These are phyloP conservation scores for Phytophthora pinifolia DNA, from an alignment of 352 stramenopile species.

Conservation along the genomic window DNA sequence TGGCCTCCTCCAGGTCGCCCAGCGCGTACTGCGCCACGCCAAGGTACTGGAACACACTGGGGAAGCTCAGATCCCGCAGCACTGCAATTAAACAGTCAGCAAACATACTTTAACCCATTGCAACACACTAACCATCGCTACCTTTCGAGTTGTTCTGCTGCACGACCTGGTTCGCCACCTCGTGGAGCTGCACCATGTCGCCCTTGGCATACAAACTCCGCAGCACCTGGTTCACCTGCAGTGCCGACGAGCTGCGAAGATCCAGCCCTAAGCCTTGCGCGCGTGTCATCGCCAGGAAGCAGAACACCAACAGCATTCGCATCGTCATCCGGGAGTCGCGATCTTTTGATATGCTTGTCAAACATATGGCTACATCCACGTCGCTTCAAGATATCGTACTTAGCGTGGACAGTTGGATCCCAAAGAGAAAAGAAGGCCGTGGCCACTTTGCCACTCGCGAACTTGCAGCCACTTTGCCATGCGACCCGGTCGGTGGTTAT, in stretches of 20 bases:
- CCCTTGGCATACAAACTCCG: constrained; percentile 36
- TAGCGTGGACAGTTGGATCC: constrained; percentile 13
- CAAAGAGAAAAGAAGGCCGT: constrained; percentile 7
- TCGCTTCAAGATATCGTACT: constrained; percentile 10
- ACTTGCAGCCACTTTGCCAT: constrained; percentile 2
- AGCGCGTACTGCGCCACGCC: constrained; percentile 72
- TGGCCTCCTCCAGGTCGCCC: constrained; percentile 55
- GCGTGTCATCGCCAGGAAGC: neutral
- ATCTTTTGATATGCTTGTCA: constrained; percentile 27
- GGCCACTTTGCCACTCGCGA: constrained; percentile 6
- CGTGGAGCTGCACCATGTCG: constrained; percentile 54
- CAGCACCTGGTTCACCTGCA: constrained; percentile 40
- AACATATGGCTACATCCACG: constrained; percentile 1
- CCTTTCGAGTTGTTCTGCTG: constrained; percentile 40
- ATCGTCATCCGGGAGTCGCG: neutral
- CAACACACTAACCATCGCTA: neutral
- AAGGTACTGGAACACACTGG: constrained; percentile 68
- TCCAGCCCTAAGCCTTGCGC: constrained; percentile 11
- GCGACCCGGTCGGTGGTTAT: no score
- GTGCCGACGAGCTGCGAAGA: constrained; percentile 17
- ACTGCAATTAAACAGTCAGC: constrained; percentile 14
- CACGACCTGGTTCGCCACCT: constrained; percentile 39
- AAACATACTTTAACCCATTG: neutral
- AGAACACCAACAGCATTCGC: neutral
- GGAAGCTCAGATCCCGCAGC: constrained; percentile 31